Base-by-base conservation (phyloP, 768 basidiomycete genomes). In the Lenzites betulinus region DNA sequence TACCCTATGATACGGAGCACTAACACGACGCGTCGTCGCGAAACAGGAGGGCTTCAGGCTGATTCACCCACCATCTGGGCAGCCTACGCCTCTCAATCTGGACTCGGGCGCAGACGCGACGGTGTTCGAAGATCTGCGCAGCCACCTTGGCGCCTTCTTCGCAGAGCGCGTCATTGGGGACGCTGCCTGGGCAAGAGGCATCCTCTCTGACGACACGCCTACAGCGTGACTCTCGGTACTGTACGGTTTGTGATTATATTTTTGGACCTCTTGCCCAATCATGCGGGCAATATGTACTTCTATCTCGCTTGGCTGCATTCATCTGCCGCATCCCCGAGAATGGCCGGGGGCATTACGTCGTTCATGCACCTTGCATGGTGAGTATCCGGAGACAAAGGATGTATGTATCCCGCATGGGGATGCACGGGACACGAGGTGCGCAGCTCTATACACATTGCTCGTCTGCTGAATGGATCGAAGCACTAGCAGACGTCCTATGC, bases 61-160 rank as follows among this genome's bases (percentile, higher is more conserved):
- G 11, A 74, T 92, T 13, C 79, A 80, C 35, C 83, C 85, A 0
- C 74, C 80, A 0, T 83, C 87, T 15, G 81, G 83, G 51, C 82
- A 82, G 77, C 77, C 85, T 0, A 82, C 85, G 52, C 74, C 86
- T 0, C 71, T 92, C 35, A 80, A 92, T 62, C 66, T 72, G 4
- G 65, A 72, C 0, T 77, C 79, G 51, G 76, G 79, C 15, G 76
- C 73, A 2, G 90, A 93, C 65, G 71, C 73, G 6, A 74, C 68
- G 23, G 69, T 83, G 15, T 71, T 80, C 7, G 73, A 70, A 5
- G 81, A 79, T 56, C 70, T 92, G 46, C 75, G 75, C 7, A 80
- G 84, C 16, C 67, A 80, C 1, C 63, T 93, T 11, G 91, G 91
- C 15, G 79, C 81, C 28, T 82, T 81, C 59, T 90, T 92, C 64